phyloP scores from a whole-genome alignment of 306 rosid species.

The Cicer cuneatum region DNA sequence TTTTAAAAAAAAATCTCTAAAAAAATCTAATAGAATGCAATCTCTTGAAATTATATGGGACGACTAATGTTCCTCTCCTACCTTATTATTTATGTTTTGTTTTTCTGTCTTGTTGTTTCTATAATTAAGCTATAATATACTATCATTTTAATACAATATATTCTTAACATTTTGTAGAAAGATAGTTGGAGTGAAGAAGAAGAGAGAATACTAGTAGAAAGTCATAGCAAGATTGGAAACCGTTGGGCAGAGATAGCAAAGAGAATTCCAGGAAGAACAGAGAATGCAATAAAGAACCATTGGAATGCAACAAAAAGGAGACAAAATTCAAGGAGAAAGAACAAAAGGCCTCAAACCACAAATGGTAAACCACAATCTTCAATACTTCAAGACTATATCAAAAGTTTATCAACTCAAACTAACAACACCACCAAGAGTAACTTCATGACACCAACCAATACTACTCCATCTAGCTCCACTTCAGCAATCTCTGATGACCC shows the following conservation, averaged over 20 bases:
- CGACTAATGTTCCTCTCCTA: no score
- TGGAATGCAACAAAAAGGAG: constrained; percentile 95
- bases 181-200: constrained; percentile 54
- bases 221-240: constrained; percentile 72
- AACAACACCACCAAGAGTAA: neutral
- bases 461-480: neutral
- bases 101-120: no score
- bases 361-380: constrained; percentile 65
- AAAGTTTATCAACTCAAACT: constrained; percentile 39
- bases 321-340: constrained; percentile 80
- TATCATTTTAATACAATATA: no score
- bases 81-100: no score
- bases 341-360: constrained; percentile 50
- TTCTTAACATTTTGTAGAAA: constrained; percentile 51
- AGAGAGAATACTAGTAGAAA: constrained; percentile 69
- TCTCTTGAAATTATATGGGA: no score
- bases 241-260: constrained; percentile 92
- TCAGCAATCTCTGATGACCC: neutral
- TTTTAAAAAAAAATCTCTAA: no score
- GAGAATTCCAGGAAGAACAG: constrained; percentile 77
- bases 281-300: constrained; percentile 87
- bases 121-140: no score
- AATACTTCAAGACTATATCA: constrained; percentile 79
- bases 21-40: no score
- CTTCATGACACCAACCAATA: neutral